Conservation (phyloP, 805 yeast species). For the Ogataea populi-albae region DNA sequence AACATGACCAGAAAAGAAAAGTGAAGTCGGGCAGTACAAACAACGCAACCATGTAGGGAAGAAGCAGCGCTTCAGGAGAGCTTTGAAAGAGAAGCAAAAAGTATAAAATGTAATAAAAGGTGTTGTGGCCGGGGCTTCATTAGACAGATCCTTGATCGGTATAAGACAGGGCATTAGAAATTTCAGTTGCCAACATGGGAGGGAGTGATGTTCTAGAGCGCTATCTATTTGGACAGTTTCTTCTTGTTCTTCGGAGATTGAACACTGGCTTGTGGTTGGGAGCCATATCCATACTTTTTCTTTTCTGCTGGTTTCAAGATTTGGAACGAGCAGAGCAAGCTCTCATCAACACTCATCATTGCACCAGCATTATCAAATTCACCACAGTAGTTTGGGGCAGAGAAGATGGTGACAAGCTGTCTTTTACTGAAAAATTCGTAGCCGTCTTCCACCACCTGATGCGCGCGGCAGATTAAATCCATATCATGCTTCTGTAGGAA, state of each 20-base stretch:
- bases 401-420: constrained; percentile 90
- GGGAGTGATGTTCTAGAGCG: too few relatives aligned
- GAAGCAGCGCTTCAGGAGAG: too few relatives aligned
- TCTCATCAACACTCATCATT: constrained; percentile 98
- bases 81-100: too few relatives aligned
- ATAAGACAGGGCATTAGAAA: too few relatives aligned
- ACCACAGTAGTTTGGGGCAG: constrained; percentile 98
- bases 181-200: too few relatives aligned
- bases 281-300: constrained; percentile 54
- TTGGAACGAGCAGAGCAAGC: constrained; percentile 92
- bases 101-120: too few relatives aligned
- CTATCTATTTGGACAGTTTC: constrained; percentile 26
- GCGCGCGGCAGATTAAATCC: constrained; percentile 98
- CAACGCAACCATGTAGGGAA: too few relatives aligned
- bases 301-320: constrained; percentile 98
- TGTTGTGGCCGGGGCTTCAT: too few relatives aligned
- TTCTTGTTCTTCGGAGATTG: constrained; percentile 29
- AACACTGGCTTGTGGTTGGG: constrained; percentile 21
- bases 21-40: too few relatives aligned
- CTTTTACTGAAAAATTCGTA: constrained; percentile 95
- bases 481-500: constrained; percentile 95
- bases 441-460: constrained; percentile 99
- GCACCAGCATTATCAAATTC: constrained; percentile 99
- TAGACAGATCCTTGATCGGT: too few relatives aligned
- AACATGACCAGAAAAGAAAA: too few relatives aligned